Evolutionary conservation across 768 basidiomycete genomes (phyloP), one percentile per base, ranked within the genome.

Genomic region (Mycena metata): DNA sequence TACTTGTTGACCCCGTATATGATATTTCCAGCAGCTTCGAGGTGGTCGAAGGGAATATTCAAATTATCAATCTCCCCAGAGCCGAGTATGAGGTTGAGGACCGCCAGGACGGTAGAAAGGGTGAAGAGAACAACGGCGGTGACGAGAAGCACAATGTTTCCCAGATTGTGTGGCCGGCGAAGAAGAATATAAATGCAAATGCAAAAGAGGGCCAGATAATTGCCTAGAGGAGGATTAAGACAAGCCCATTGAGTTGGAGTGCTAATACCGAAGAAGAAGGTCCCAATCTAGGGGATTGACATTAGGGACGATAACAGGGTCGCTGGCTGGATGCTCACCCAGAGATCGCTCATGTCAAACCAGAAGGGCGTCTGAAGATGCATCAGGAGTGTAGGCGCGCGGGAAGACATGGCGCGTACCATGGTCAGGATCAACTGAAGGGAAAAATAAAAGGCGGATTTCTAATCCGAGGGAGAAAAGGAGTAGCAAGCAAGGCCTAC

Each of bases 121-220:
- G 73, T 65, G 52, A 78, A 79, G 74, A 79, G 76, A 11, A 72
- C 61, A 26, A 76, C 61, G 5, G 77, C 76, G 39, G 75, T 76
- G 11, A 73, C 69, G 5, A 80, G 54, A n/a, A 79, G 70, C 23
- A 76, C 41, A 69, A 69, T 26, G 75, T 75, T 66, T 60, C 72
- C 68, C 72, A 72, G 56, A 76, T 74, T 60, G 62, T 65, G 41
- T n/a, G n/a, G n/a, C n/a, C n/a, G n/a, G n/a, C n/a, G n/a, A n/a
- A n/a, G n/a, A n/a, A n/a, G n/a, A n/a, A n/a, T 70, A 51, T 76
- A 72, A 39, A 79, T 69, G 69, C 78, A 79, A 21, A 79, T 76
- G 39, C 73, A 72, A 52, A 77, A 79, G 30, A 77, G 67, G 7
- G 74, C 72, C 11, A 73, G 69, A 72, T 79, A 79, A 24, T 77